Percentiles rank a stretch among this genome's conserved stretches.
Conservation (phyloP, 1,139 yeast genomes). For the Yamadazyma jaroonii region DNA sequence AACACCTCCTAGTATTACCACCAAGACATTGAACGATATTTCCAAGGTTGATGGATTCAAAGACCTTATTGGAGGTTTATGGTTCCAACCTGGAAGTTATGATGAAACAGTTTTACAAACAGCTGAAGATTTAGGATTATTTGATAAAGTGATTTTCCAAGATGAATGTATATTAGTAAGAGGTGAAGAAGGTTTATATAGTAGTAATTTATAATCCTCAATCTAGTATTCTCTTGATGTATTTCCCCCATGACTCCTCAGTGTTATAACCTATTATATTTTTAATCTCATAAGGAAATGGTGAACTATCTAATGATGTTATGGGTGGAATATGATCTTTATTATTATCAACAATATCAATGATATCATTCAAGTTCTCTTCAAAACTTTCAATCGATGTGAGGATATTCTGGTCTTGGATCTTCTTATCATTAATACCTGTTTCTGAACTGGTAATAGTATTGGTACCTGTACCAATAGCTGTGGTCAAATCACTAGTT, state of each 20-base stretch:
- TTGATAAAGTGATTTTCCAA: constrained; percentile 49
- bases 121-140: constrained; percentile 36
- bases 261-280: constrained; percentile 4
- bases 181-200: constrained; percentile 56
- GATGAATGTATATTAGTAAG: constrained; percentile 70
- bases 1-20: constrained; percentile 68
- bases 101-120: constrained; percentile 50
- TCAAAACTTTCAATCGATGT: constrained; percentile 39
- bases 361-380: constrained; percentile 42
- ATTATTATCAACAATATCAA: constrained; percentile 50
- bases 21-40: constrained; percentile 43
- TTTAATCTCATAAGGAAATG: constrained; percentile 58
- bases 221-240: constrained; percentile 46
- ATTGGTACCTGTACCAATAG: neutral
- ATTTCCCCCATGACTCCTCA: constrained; percentile 47
- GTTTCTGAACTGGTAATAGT: neutral
- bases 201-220: constrained; percentile 26
- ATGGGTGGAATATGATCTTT: constrained; percentile 75
- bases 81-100: constrained; percentile 85
- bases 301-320: constrained; percentile 60
- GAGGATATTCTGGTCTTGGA: constrained; percentile 15
- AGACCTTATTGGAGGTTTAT: constrained; percentile 51
- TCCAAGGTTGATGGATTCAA: constrained; percentile 27
- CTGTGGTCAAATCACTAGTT: neutral
- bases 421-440: constrained; percentile 1